phyloP scores from a whole-genome alignment of 106 monocot species.

The Ottelia alismoides region DNA sequence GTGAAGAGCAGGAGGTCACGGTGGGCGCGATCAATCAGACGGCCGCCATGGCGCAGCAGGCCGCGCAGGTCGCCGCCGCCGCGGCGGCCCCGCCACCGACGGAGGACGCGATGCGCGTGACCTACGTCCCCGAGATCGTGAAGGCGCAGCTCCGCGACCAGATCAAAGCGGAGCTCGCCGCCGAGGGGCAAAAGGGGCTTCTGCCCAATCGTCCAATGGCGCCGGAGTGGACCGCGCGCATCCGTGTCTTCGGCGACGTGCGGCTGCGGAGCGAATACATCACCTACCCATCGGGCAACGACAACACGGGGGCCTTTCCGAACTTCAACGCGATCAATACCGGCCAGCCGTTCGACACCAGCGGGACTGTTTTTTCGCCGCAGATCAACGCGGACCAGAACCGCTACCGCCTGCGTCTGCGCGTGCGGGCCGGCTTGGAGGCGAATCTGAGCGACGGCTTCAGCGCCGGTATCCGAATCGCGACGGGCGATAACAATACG shows the following conservation, averaged over 20 bases:
- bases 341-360: not conserved
- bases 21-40: not conserved
- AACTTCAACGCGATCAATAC: not conserved
- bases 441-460: not conserved
- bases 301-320: not conserved
- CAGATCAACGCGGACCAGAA: not conserved
- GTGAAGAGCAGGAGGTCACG: not conserved
- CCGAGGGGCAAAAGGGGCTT: not conserved
- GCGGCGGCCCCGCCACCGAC: too few relatives aligned
- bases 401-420: not conserved
- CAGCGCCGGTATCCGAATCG: not conserved
- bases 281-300: not conserved
- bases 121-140: not conserved
- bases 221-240: not conserved
- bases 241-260: not conserved
- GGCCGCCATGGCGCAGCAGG: not conserved
- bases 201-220: not conserved
- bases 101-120: not conserved
- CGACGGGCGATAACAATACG: not conserved
- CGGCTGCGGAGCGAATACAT: not conserved
- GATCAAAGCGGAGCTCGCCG: not conserved
- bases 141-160: not conserved
- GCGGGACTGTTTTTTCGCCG: not conserved
- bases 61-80: too few relatives aligned
- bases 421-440: not conserved